Percentiles rank a stretch among this genome's conserved stretches.
phyloP scores from a whole-genome alignment of 371 early-diverging fungal genomes.

The Lichtheimia corymbifera region DNA sequence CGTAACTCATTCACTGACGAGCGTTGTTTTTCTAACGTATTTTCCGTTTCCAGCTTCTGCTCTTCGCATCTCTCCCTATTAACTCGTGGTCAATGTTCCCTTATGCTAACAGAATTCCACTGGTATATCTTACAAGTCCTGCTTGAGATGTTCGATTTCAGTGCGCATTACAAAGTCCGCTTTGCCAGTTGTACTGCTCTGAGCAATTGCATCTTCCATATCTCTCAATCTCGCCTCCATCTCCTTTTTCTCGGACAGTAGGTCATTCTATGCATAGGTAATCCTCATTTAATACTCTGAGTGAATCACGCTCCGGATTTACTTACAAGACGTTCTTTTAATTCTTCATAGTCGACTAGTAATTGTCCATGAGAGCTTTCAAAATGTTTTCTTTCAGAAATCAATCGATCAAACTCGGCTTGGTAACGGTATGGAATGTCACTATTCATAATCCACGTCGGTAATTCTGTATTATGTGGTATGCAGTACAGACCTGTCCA shows the following conservation, averaged over 20 bases:
- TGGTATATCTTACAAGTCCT: conserved; percentile 67
- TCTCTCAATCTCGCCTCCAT: conserved; percentile 65
- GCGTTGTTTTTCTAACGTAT: conserved; percentile 58
- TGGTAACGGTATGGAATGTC: conserved; percentile 48
- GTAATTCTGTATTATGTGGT: not conserved
- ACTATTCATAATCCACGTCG: conserved; percentile 2
- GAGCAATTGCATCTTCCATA: conserved; percentile 67
- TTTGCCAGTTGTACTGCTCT: conserved; percentile 76
- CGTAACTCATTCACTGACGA: conserved; percentile 65
- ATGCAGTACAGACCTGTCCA: conserved; percentile 18
- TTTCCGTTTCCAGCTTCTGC: conserved; percentile 73
- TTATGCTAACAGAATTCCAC: not conserved
- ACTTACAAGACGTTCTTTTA: conserved; percentile 65
- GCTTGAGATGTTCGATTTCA: conserved; percentile 89
- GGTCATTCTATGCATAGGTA: conserved; percentile 57
- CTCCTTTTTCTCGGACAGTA: conserved; percentile 65
- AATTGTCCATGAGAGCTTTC: conserved; percentile 57
- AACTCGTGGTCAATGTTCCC: too few species aligned
- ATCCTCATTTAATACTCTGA: not conserved
- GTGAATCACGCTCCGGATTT: not conserved
- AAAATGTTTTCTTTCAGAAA: conserved; percentile 54
- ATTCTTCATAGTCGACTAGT: conserved; percentile 50
- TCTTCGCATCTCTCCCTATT: conserved; percentile 75
- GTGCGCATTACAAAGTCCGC: conserved; percentile 82
- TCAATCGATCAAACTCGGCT: conserved; percentile 42